Conservation (phyloP, 176 grass and related monocot genomes). For the Miscanthus lutarioriparius region DNA sequence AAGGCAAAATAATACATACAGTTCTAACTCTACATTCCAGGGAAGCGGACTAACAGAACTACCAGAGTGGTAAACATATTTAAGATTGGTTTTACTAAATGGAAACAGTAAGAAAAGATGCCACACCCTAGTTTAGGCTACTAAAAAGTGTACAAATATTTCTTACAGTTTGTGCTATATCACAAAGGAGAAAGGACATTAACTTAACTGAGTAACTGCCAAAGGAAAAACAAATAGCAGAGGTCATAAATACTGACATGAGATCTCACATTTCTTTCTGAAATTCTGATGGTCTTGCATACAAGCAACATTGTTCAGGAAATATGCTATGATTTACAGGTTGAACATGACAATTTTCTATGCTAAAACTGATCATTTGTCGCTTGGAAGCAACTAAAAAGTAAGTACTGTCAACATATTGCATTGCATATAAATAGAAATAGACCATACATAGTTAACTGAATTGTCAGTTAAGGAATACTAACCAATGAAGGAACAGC, state of each 20-base stretch:
- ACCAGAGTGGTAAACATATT: neutral
- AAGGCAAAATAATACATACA: constrained; percentile 12
- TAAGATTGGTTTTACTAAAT: constrained; percentile 12
- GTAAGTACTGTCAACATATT: neutral
- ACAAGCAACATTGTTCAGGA: neutral
- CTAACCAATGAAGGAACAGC: constrained; percentile 33
- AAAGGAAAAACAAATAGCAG: neutral
- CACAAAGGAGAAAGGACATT: constrained; percentile 6
- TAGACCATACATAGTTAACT: constrained; percentile 37
- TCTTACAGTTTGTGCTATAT: neutral
- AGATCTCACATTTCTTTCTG: neutral
- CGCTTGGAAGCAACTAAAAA: constrained; percentile 5
- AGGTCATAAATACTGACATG: constrained; percentile 15
- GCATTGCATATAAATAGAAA: neutral
- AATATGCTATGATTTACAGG: neutral
- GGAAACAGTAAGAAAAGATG: neutral
- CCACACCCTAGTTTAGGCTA: neutral
- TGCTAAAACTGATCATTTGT: neutral
- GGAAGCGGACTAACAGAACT: neutral
- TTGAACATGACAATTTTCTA: neutral
- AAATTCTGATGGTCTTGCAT: neutral
- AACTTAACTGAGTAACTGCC: constrained; percentile 11
- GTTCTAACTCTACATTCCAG: constrained; percentile 3
- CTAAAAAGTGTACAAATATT: neutral
- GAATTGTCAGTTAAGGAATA: constrained; percentile 26